Base-by-base conservation (phyloP, 176 grass and related monocot species). In the Olyra latifolia region DNA sequence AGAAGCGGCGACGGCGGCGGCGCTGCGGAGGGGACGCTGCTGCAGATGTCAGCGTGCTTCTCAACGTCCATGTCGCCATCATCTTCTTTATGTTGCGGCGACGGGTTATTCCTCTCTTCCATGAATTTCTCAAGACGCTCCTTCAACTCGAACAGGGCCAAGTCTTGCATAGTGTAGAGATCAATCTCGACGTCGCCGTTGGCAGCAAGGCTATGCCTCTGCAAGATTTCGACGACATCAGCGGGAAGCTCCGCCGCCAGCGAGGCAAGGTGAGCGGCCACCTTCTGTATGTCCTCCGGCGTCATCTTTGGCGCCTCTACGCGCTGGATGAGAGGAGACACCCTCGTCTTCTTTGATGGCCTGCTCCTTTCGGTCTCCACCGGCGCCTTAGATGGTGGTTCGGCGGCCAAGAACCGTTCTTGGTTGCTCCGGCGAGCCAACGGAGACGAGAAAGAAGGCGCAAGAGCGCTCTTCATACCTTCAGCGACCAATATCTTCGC, bases 211-310 rank as follows among this genome's bases (percentile, higher is more conserved):
- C 5, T 10, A 49, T 88, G 23, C 42, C 43, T 52, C 69, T 35
- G 69, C 17, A 62, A 15, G 43, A 84, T 35, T 75, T 64, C 24
- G 52, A 68, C 69, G 69, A 55, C 49, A 17, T 42, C 60, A n/a
- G 17, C 80, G 17, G 86, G 76, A 10, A 84, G 81, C 61, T 9
- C 52, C 32, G 81, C 81, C 32, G 76, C 53, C 45, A 80, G 54
- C 76, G 44, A 19, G 19, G 69, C 80, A 17, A 75, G 62, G 13
- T 62, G 53, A 38, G 24, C 16, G 19, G 81, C 69, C 7, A 89
- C 35, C 17, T 11, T 35, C 44, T 75, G 7, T 20, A 61, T 53
- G 8, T 30, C 69, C 9, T 19, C 76, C 8, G 24, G 1, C 60
- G 13, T 38, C 74, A 65, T 44, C 75, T 24, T 62, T n/a, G n/a